Percentiles rank a stretch among this genome's conserved stretches.
These are phyloP conservation scores for Capsicum baccatum DNA, from an alignment of 257 asterid species.

Conservation along the genomic window DNA sequence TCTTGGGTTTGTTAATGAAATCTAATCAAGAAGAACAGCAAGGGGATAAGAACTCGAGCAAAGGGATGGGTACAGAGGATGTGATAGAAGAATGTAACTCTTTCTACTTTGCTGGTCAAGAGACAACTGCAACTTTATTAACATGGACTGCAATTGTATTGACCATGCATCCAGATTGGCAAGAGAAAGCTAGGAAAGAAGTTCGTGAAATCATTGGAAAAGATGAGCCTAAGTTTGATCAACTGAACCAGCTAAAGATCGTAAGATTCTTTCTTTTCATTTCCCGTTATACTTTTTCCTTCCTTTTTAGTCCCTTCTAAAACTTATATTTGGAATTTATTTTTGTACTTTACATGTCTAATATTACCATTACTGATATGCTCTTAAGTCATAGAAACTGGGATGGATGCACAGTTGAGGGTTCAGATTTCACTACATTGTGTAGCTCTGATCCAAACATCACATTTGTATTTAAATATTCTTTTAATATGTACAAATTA, in stretches of 20 bases:
- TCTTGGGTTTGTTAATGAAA: constrained; percentile 36
- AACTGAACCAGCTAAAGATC: constrained; percentile 35
- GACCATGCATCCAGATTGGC: constrained; percentile 42
- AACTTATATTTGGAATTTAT: neutral
- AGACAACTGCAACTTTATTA: constrained; percentile 39
- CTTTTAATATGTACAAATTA: neutral
- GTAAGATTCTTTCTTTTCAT: constrained; percentile 27
- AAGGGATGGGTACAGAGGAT: constrained; percentile 38
- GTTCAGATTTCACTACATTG: neutral
- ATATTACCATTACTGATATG: neutral
- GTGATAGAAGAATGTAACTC: constrained; percentile 42
- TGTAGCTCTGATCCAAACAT: neutral
- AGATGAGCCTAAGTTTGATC: constrained; percentile 31
- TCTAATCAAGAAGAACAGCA: constrained; percentile 26
- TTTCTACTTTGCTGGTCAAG: constrained; percentile 44
- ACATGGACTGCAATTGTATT: constrained; percentile 39
- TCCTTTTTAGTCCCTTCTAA: neutral
- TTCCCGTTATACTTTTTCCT: neutral
- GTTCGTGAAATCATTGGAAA: constrained; percentile 36
- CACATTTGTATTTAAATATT: neutral
- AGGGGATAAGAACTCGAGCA: constrained; percentile 17
- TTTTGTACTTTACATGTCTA: neutral
- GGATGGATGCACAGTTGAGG: neutral
- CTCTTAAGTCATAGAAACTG: neutral
- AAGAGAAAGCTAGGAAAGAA: constrained; percentile 37